phyloP scores from a whole-genome alignment of 805 yeast species.

The Saturnispora sekii region DNA sequence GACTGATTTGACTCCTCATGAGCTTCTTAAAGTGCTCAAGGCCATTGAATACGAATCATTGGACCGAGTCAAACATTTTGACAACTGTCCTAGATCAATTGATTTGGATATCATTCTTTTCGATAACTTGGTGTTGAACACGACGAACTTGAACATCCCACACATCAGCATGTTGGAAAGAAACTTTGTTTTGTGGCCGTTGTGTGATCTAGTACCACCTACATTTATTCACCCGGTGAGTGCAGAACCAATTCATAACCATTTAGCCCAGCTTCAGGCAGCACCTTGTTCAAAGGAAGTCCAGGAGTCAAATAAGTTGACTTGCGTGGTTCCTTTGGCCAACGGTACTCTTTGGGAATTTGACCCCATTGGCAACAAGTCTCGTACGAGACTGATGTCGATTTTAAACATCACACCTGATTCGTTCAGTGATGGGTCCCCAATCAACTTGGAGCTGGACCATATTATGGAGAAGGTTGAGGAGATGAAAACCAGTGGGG shows the following conservation, averaged over 20 bases:
- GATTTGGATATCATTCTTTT: constrained; percentile 82
- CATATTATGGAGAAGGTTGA: constrained; percentile 37
- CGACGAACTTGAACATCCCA: constrained; percentile 60
- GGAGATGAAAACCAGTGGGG: constrained; percentile 46
- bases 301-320: constrained; percentile 42
- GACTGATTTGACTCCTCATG: constrained; percentile 58
- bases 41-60: constrained; percentile 67
- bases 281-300: constrained; percentile 21
- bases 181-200: constrained; percentile 81
- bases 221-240: constrained; percentile 71
- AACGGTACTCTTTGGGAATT: constrained; percentile 26
- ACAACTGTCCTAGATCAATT: constrained; percentile 87
- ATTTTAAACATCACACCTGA: constrained; percentile 88
- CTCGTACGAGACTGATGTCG: constrained; percentile 72
- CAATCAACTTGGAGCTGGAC: constrained; percentile 27
- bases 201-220: constrained; percentile 70
- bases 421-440: constrained; percentile 89
- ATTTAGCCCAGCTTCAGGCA: constrained; percentile 37
- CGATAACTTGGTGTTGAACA: constrained; percentile 48
- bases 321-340: constrained; percentile 40
- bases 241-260: constrained; percentile 68
- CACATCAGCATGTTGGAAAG: constrained; percentile 85
- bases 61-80: constrained; percentile 63
- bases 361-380: constrained; percentile 35
- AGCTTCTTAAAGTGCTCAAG: constrained; percentile 53